Conservation (phyloP, 1,284 basidiomycete species). For the Malassezia obtusa region DNA sequence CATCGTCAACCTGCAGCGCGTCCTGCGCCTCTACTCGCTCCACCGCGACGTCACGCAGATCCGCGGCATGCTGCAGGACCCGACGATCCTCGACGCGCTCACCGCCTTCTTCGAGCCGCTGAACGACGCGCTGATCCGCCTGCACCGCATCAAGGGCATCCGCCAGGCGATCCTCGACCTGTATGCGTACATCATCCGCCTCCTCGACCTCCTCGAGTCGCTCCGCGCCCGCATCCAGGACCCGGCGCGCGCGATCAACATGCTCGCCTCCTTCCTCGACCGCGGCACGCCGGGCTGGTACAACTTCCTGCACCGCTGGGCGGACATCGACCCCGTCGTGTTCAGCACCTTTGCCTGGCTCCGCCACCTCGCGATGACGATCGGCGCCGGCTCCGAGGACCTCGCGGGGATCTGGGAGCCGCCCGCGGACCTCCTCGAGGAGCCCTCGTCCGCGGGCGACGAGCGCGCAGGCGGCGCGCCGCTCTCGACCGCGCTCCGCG, state of each 20-base stretch:
- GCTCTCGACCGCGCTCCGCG: constrained; percentile 7
- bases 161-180: constrained; percentile 26
- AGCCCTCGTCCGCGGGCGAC: not conserved
- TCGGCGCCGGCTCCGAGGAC: constrained; percentile 32
- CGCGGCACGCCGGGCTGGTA: constrained; percentile 32
- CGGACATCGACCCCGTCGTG: constrained; percentile 25
- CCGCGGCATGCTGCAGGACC: constrained; percentile 38
- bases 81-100: constrained; percentile 29
- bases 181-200: constrained; percentile 21
- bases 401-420: constrained; percentile 31
- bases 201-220: constrained; percentile 36
- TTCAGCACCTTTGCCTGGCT: constrained; percentile 43
- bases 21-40: constrained; percentile 34
- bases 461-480: constrained; percentile 1
- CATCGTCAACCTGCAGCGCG: constrained; percentile 34
- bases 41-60: constrained; percentile 40
- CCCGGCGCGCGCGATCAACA: constrained; percentile 31
- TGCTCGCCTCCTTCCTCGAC: constrained; percentile 37
- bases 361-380: constrained; percentile 33
- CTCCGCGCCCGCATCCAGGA: constrained; percentile 39
- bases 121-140: constrained; percentile 27
- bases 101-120: constrained; percentile 34
- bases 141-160: constrained; percentile 33
- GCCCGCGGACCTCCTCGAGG: constrained; percentile 17
- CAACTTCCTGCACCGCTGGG: constrained; percentile 25